phyloP scores from a whole-genome alignment of 2,329 filamentous ascomycete genomes.

The Fusarium miscanthi region DNA sequence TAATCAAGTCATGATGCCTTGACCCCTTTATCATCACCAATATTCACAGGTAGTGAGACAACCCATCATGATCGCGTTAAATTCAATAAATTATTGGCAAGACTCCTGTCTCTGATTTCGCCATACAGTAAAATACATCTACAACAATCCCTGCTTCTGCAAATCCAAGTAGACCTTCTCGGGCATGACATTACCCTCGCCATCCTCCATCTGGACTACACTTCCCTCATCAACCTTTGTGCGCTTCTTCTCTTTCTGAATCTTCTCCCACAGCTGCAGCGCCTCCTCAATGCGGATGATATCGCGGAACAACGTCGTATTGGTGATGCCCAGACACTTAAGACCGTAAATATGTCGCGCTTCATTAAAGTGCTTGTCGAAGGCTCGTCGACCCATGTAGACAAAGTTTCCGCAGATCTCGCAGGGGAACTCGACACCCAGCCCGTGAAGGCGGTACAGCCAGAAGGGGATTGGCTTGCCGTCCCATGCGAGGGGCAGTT shows the following conservation, averaged over 20 bases:
- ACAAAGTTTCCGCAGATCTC: constrained; percentile 98
- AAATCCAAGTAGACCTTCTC: constrained; percentile 98
- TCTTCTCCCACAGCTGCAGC: constrained; percentile 89
- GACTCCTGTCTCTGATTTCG: neutral
- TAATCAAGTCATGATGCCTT: constrained; percentile 32
- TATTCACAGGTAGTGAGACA: neutral
- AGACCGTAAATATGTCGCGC: constrained; percentile 91
- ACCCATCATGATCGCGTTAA: neutral
- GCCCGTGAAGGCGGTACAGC: constrained; percentile 95
- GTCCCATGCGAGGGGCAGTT: constrained; percentile 96
- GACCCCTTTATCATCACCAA: constrained; percentile 1
- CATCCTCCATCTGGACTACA: constrained; percentile 98
- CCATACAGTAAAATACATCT: constrained; percentile 41
- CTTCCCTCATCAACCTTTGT: constrained; percentile 80
- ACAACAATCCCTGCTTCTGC: constrained; percentile 89
- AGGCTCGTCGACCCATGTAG: constrained; percentile 96
- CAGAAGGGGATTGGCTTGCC: constrained; percentile 99
- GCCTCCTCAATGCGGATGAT: constrained; percentile 95
- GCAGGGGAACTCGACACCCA: constrained; percentile 94
- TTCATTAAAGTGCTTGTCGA: constrained; percentile 99
- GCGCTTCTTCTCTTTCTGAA: constrained; percentile 85
- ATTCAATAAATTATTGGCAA: neutral
- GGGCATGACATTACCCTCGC: constrained; percentile 97
- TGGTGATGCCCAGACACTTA: constrained; percentile 93
- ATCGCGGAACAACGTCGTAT: constrained; percentile 90